These are phyloP conservation scores for Aureobasidium sp. DNA, from an alignment of 2,329 filamentous ascomycete species.

Conservation along the genomic window DNA sequence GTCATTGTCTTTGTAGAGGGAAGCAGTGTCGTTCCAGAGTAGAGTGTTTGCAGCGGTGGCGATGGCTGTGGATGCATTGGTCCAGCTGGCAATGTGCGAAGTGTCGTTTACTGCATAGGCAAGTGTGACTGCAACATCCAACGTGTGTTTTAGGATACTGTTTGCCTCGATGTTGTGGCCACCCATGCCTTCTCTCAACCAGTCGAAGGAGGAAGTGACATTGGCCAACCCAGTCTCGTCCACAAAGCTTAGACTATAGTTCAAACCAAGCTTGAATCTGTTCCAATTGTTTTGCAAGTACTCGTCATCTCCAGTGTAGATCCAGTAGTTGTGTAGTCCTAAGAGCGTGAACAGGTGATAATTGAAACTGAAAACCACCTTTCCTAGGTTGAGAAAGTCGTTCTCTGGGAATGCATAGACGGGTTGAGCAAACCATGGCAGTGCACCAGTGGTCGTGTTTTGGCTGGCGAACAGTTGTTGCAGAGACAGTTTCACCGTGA, in stretches of 20 bases:
- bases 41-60: slow-evolving; percentile 39
- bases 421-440: slow-evolving; percentile 30
- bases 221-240: slow-evolving; percentile 41
- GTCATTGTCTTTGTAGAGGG: slow-evolving; percentile 50
- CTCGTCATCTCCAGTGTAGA: slow-evolving; percentile 30
- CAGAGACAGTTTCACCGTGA: slow-evolving; percentile 19
- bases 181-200: slow-evolving; percentile 46
- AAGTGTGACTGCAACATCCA: slow-evolving; percentile 47
- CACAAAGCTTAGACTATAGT: slow-evolving; percentile 36
- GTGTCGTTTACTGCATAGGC: slow-evolving; percentile 43
- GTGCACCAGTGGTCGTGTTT: slow-evolving; percentile 23
- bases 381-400: slow-evolving; percentile 25
- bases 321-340: slow-evolving; percentile 39
- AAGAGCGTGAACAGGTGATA: slow-evolving; percentile 49
- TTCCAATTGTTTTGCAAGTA: slow-evolving; percentile 39
- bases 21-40: slow-evolving; percentile 44
- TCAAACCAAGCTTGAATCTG: slow-evolving; percentile 37
- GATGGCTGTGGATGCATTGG: slow-evolving; percentile 35
- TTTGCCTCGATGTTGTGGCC: slow-evolving; percentile 44
- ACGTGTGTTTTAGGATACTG: slow-evolving; percentile 43
- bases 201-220: slow-evolving; percentile 39
- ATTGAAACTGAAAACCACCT: slow-evolving; percentile 45
- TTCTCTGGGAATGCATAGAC: slow-evolving; percentile 40
- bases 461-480: slow-evolving; percentile 26
- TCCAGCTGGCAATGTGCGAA: slow-evolving; percentile 36